Percentiles rank a stretch among this genome's conserved stretches.
Evolutionary conservation across 495 filamentous ascomycete species (phyloP).

Genomic region (Aspergillus sparsus): DNA sequence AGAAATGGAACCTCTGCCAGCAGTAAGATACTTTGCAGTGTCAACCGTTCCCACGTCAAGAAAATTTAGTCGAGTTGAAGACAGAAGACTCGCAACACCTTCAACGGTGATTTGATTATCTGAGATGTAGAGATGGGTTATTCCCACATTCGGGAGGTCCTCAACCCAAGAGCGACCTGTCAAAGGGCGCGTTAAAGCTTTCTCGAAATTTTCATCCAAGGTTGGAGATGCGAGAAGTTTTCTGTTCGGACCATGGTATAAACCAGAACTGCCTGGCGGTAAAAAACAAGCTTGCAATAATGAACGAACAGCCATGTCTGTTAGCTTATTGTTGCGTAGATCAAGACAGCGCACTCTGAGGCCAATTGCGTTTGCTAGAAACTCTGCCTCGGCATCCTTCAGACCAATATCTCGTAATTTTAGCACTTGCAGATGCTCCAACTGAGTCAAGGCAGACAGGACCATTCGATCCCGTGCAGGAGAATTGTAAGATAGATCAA

Average conservation of each 20-base stretch:
- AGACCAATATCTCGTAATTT: constrained; percentile 60
- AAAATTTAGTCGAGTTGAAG: constrained; percentile 51
- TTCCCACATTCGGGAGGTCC: constrained; percentile 51
- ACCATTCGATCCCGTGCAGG: constrained; percentile 55
- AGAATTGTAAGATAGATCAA: constrained; percentile 63
- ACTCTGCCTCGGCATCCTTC: constrained; percentile 55
- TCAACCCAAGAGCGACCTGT: constrained; percentile 55
- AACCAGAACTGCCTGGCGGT: constrained; percentile 16
- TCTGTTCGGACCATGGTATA: constrained; percentile 13
- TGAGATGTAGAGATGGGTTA: constrained; percentile 62
- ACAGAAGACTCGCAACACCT: constrained; percentile 54
- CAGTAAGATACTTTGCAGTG: constrained; percentile 34
- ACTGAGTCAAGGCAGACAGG: constrained; percentile 41
- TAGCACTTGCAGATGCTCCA: constrained; percentile 56
- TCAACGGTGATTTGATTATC: constrained; percentile 61
- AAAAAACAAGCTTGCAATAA: constrained; percentile 55
- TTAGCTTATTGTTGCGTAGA: constrained; percentile 59
- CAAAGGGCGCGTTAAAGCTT: constrained; percentile 49
- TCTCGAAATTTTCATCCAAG: constrained; percentile 52
- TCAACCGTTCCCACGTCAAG: constrained; percentile 54
- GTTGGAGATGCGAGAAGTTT: constrained; percentile 36
- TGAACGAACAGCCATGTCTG: constrained; percentile 54
- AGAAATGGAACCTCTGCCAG: constrained; percentile 18
- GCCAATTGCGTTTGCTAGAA: constrained; percentile 55
- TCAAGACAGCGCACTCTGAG: constrained; percentile 58